These are phyloP conservation scores for Colletotrichum theobromicola DNA, from an alignment of 2,329 filamentous ascomycete species.

Conservation along the genomic window DNA sequence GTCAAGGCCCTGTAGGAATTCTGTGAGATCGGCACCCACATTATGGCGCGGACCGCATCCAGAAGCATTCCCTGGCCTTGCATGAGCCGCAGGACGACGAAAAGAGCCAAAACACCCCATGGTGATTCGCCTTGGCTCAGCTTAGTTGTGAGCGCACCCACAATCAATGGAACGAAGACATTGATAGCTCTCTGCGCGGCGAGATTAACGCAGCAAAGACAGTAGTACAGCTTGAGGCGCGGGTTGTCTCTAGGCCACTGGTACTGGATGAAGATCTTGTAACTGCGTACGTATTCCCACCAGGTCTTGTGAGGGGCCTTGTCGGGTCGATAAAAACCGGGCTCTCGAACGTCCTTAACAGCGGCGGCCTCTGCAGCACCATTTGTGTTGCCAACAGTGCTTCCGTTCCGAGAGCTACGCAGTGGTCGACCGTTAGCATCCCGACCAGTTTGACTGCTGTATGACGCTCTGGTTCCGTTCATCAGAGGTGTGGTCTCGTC, in stretches of 20 bases:
- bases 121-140: conserved; percentile 63
- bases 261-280: conserved; percentile 94
- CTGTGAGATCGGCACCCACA: conserved; percentile 97
- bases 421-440: conserved; percentile 16
- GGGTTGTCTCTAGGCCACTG: conserved; percentile 87
- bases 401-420: conserved; percentile 23
- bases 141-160: conserved; percentile 79
- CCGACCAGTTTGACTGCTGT: conserved; percentile 37
- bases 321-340: conserved; percentile 87
- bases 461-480: conserved; percentile 40
- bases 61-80: conserved; percentile 90
- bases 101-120: conserved; percentile 70
- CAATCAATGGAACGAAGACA: conserved; percentile 81
- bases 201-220: conserved; percentile 83
- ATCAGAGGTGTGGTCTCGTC: conserved; percentile 72
- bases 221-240: conserved; percentile 76
- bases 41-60: conserved; percentile 78
- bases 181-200: conserved; percentile 84
- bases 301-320: conserved; percentile 87
- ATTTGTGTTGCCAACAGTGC: conserved; percentile 33
- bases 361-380: conserved; percentile 46
- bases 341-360: conserved; percentile 61
- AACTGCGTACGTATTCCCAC: conserved; percentile 95
- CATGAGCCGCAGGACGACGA: conserved; percentile 79
- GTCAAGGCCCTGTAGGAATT: conserved; percentile 96